These are phyloP conservation scores for Heterococcus sp. DNA, from an alignment of 108 stramenopile species.

Conservation along the genomic window DNA sequence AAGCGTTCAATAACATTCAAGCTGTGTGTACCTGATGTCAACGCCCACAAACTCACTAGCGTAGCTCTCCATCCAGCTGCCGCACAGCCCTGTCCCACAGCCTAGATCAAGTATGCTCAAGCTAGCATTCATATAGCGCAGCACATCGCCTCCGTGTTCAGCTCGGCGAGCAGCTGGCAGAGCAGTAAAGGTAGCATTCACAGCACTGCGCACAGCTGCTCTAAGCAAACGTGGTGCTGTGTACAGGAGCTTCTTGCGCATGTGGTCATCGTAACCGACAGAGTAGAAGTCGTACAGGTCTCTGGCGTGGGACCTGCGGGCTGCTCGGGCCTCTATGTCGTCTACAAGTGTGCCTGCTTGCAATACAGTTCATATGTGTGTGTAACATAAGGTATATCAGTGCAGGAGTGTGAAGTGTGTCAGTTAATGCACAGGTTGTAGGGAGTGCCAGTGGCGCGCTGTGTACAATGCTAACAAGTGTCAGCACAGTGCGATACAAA, in stretches of 20 bases:
- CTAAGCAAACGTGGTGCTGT: constrained; percentile 41
- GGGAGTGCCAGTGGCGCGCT: too few relatives aligned
- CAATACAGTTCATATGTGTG: too few relatives aligned
- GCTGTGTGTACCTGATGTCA: constrained; percentile 11
- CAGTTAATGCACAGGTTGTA: too few relatives aligned
- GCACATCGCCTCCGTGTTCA: constrained; percentile 8
- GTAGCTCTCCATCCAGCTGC: constrained; percentile 42
- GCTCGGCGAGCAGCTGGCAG: constrained; percentile 9
- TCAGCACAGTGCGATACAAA: too few relatives aligned
- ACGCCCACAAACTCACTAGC: constrained; percentile 25
- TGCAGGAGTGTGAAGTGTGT: too few relatives aligned
- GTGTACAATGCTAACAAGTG: too few relatives aligned
- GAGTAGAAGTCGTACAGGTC: constrained; percentile 47
- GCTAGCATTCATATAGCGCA: constrained; percentile 13
- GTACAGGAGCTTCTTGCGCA: constrained; percentile 38
- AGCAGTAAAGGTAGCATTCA: constrained; percentile 19
- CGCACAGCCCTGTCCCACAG: constrained; percentile 39
- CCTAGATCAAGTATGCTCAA: constrained; percentile 37
- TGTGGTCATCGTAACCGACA: constrained; percentile 31
- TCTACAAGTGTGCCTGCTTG: too few relatives aligned
- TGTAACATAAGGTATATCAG: too few relatives aligned
- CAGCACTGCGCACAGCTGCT: background rate
- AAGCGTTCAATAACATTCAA: too few relatives aligned
- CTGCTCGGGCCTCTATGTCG: too few relatives aligned
- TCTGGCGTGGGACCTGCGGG: constrained; percentile 7